Evolutionary conservation across 2,329 filamentous ascomycete species (phyloP), one percentile per base, ranked within the genome.

Genomic region (Daldinia sp.): DNA sequence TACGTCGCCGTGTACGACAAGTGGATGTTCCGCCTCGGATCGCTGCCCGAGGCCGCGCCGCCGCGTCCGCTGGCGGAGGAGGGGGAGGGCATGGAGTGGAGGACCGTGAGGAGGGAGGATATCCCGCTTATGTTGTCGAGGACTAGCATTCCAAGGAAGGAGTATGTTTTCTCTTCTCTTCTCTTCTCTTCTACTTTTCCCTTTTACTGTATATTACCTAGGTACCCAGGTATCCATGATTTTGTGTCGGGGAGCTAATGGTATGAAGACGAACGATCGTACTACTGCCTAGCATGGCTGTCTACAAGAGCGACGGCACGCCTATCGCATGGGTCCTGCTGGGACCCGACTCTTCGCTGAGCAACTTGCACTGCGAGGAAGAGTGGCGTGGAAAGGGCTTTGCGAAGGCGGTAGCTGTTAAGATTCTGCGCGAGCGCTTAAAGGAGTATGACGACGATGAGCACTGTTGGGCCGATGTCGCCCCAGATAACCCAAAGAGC

Each of bases 291-390:
- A 87, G 82, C 68, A 76, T 82, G 41, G 80, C 82, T 1, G 78
- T 89, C 20, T 83, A 84, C 59, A 75, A 81, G 0, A 74, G 78
- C 1, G 82, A 85, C 18, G 83, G 81, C 0, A 84, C 79, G 1
- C 83, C 86, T 0, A 79, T 92, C 4, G 88, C 89, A 0, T 93
- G 91, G 91, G 86, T 85, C 0, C 91, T 93, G 57, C 75, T 88
- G 4, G 89, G 88, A 0, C 80, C 86, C 2, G 90, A 92, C 73
- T 89, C 85, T 0, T 88, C 86, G n/a, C 76, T 91, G 15, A 86
- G 84, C 10, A 86, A 85, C 33, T 77, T 92, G 39, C 87, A 91
- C 75, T 88, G 86, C 60, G 89, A 91, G 82, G 82, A 85, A 46
- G 74, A 81, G 1, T 90, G 87, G 71, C 85, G 91, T 33, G 86